A percentile compares a stretch with the other conserved stretches of the same genome.
Conservation (phyloP, 2,329 filamentous ascomycete species). For the Ceratocystiopsis minuta region DNA sequence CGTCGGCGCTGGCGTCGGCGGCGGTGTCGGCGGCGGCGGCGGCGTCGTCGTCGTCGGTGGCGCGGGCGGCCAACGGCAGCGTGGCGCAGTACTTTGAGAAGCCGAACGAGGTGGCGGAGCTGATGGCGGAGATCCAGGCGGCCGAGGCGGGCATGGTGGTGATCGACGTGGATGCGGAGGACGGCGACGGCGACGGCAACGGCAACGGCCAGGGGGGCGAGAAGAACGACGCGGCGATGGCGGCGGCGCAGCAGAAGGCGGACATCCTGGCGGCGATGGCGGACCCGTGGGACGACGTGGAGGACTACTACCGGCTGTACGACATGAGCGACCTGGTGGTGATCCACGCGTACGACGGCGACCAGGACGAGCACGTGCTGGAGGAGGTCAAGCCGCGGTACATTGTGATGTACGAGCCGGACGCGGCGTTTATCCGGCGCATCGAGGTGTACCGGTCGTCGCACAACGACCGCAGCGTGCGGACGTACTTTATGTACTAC, state of each 20-base stretch:
- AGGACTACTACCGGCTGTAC: slow-evolving; percentile 79
- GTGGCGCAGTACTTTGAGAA: slow-evolving; percentile 67
- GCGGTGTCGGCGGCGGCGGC: background rate
- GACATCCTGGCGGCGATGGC: slow-evolving; percentile 40
- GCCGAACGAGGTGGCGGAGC: slow-evolving; percentile 59
- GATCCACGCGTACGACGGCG: slow-evolving; percentile 84
- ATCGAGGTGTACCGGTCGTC: slow-evolving; percentile 94
- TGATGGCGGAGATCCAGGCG: slow-evolving; percentile 71
- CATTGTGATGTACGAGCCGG: slow-evolving; percentile 97
- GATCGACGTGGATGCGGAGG: slow-evolving; percentile 31
- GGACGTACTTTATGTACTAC: slow-evolving; percentile 96
- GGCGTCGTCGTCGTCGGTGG: slow-evolving; percentile 9
- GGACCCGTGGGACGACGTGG: slow-evolving; percentile 79
- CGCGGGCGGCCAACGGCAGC: slow-evolving; percentile 54
- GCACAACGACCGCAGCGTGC: slow-evolving; percentile 72
- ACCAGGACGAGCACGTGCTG: slow-evolving; percentile 89
- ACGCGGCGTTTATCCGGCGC: slow-evolving; percentile 80
- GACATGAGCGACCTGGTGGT: slow-evolving; percentile 80
- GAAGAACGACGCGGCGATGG: slow-evolving; percentile 2
- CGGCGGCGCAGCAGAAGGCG: slow-evolving; percentile 40
- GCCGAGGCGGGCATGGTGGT: slow-evolving; percentile 36
- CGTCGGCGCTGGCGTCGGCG: slow-evolving; percentile 3
- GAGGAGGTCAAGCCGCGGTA: slow-evolving; percentile 88
- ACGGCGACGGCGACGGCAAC: slow-evolving; percentile 43
- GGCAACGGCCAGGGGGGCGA: slow-evolving; percentile 18